Evolutionary conservation across 805 yeast species (phyloP), one percentile per base, ranked within the genome.

Genomic region (Helenozyma rhizophorensis): DNA sequence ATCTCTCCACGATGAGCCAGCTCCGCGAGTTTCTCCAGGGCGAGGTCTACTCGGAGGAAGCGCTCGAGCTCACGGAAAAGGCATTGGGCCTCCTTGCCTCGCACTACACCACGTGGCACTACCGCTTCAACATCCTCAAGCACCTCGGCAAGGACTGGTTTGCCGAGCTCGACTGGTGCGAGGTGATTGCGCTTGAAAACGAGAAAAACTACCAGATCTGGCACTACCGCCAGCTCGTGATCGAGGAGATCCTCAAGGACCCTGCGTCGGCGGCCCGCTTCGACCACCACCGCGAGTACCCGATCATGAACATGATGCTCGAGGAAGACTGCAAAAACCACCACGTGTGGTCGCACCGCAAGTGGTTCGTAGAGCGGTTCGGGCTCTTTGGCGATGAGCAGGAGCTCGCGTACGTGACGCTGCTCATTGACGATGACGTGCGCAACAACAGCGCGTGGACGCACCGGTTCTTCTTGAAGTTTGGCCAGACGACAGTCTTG

Each of bases 191-290:
- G 0, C 51, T 83, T 30, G 78, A 72, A 9, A 82, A 83, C 54
- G 83, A 89, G 25, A 93, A 93, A 56, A 90, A 89, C 63, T 93
- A 93, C 60, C 98, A 93, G 57, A 82, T 90, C n/a, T 93, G 97
- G 97, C 85, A 89, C 48, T 89, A 90, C 52, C 73, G 97, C 36
- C 89, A 83, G 50, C 62, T 78, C 21, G 53, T 90, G 7, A 60
- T 83, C 34, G 68, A 68, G 25, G 29, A 44, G 34, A 54, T 64
- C 22, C n/a, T 54, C 31, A 30, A 21, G 10, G 36, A 33, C 14
- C 28, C 33, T 39, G 30, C 36, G 41, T 18, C 28, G 6, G 44
- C 38, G 5, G 18, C 21, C 10, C 37, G 35, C 36, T 70, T 69
- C 45, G 47, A 64, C 27, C 58, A 70, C 2, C 63, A 58, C 25